Evolutionary conservation across 257 asterid species (phyloP).

Genomic region (Nicotiana obtusifolia): DNA sequence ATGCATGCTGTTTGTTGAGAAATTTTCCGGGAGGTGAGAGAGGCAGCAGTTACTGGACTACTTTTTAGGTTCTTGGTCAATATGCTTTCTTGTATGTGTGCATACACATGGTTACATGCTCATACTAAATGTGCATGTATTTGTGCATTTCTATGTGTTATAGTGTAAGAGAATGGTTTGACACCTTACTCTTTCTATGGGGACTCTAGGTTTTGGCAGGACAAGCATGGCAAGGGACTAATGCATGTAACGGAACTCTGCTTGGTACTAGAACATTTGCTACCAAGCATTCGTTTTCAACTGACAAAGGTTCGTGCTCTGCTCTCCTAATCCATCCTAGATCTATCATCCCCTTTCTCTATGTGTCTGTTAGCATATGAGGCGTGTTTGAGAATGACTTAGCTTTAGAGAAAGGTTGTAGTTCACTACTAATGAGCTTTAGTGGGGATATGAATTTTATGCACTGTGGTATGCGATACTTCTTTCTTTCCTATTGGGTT

Average conservation of each 20-base stretch:
- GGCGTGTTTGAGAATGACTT: neutral
- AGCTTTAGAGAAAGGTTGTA: neutral
- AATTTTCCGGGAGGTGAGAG: neutral
- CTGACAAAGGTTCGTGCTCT: conserved; percentile 52
- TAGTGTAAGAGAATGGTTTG: neutral
- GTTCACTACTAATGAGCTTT: neutral
- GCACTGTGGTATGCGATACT: neutral
- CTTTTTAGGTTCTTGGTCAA: neutral
- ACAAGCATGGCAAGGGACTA: conserved; percentile 43
- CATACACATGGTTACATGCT: neutral
- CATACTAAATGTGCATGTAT: neutral
- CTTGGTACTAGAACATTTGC: conserved; percentile 56
- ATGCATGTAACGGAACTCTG: conserved; percentile 18
- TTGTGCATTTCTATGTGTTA: neutral
- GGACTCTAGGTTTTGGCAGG: conserved; percentile 47
- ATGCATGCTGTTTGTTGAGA: neutral
- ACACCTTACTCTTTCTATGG: conserved; percentile 3
- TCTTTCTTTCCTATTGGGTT: neutral
- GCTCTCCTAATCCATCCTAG: neutral
- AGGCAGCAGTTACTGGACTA: neutral
- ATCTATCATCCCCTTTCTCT: neutral
- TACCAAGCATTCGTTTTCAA: conserved; percentile 71
- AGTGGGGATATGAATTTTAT: neutral
- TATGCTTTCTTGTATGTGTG: neutral
- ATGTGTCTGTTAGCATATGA: neutral